These are phyloP conservation scores for Mycena floridula DNA, from an alignment of 768 basidiomycete species.

Conservation along the genomic window DNA sequence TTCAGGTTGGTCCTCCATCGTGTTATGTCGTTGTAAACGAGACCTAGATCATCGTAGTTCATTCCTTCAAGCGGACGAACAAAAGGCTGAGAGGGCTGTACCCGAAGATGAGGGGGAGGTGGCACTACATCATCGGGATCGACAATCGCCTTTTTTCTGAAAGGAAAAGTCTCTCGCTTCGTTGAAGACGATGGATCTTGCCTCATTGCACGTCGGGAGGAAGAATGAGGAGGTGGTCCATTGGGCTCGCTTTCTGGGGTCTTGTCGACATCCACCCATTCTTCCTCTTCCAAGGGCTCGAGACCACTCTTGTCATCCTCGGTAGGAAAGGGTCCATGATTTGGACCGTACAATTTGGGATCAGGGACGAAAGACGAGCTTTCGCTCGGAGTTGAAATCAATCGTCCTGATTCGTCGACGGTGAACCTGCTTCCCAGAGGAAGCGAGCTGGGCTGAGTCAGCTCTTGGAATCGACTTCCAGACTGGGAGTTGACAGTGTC, in stretches of 20 bases:
- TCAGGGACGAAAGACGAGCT: constrained; percentile 43
- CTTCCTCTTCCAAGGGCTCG: constrained; percentile 25
- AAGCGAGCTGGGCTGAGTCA: constrained; percentile 58
- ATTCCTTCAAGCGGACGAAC: constrained; percentile 71
- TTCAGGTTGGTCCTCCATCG: constrained; percentile 66
- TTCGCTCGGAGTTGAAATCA: constrained; percentile 16
- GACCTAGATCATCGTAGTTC: constrained; percentile 57
- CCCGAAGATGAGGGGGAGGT: constrained; percentile 59
- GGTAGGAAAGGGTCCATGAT: constrained; percentile 31
- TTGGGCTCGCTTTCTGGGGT: constrained; percentile 30
- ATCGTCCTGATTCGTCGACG: constrained; percentile 40
- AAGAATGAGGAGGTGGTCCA: constrained; percentile 18
- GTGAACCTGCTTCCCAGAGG: constrained; percentile 55
- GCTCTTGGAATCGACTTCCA: constrained; percentile 70
- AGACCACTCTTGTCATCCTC: constrained; percentile 23
- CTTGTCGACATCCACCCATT: constrained; percentile 57
- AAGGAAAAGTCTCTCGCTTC: constrained; percentile 60
- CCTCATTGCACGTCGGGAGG: constrained; percentile 26
- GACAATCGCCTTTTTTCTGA: constrained; percentile 27
- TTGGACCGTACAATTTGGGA: constrained; percentile 48
- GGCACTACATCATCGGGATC: constrained; percentile 40
- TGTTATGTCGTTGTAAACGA: constrained; percentile 64
- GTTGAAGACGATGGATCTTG: constrained; percentile 13
- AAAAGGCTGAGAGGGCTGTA: constrained; percentile 65
- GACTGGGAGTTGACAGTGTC: constrained; percentile 59